Evolutionary conservation across 176 grass and related monocot species (phyloP), one percentile per base, ranked within the genome.

Genomic region (Juncus inflexus): DNA sequence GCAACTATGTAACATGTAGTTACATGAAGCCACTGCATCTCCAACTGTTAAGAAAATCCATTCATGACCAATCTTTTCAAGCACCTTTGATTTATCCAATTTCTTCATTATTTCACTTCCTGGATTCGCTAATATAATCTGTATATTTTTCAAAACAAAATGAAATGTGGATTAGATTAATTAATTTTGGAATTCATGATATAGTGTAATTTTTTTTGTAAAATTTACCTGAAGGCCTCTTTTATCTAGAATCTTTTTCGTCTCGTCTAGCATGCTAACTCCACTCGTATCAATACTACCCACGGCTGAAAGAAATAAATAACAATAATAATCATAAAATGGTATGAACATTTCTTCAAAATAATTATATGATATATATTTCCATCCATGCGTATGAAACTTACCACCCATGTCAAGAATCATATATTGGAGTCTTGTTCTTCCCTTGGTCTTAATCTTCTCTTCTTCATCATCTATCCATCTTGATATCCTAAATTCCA

Each of bases 401-500:
- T 83, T 70, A 99, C 95, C 95, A 40, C 89, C 80, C 78, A 99
- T 72, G 75, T 99, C 95, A 1, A 99, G 75, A 72, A 99, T 80
- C 1, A 94, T 78, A 40, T 99, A 92, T 67, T 82, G 83, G 62
- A 99, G 40, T 15, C 47, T 72, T 8, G 55, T 80, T 67, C 79
- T 81, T 59, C 65, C 83, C 61, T 84, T 84, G 42, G 50, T 54
- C 61, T 84, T 73, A 13, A 80, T 47, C 28, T 54, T 81, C 10
- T 99, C 89, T 8, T 99, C 89, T 57, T 99, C 95, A 0, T 99
- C 95, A 4, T 94, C 89, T 16, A 99, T 92, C 85, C 89, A 92
- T 54, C 95, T 67, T 3, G 68, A 73, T 77, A 99, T 80, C 80
- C 94, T 86, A 65, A 67, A 50, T 16, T 43, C 28, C 14, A 69